A percentile compares a stretch with the other conserved stretches of the same genome.
phyloP scores from a whole-genome alignment of 345 rosid genomes.

The Lepidium aucheri region DNA sequence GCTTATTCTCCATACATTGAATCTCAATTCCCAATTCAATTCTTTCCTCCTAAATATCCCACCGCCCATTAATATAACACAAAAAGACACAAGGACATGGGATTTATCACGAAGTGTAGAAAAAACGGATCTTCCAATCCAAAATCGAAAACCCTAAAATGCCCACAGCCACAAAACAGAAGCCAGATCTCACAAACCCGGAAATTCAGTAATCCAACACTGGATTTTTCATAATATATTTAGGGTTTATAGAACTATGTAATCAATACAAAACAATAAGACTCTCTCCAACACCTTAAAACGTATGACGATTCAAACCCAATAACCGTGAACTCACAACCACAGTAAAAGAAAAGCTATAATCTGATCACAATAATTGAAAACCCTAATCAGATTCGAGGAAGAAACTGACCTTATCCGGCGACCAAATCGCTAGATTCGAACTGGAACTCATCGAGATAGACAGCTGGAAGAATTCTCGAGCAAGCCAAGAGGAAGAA shows the following conservation, averaged over 20 bases:
- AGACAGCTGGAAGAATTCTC: neutral
- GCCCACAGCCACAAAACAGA: conserved; percentile 10
- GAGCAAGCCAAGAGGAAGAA: conserved; percentile 1
- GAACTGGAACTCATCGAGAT: conserved; percentile 37
- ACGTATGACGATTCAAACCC: neutral
- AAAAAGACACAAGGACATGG: neutral
- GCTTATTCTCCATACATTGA: conserved; percentile 80
- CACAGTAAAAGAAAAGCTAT: conserved; percentile 4
- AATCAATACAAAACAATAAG: neutral
- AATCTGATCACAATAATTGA: conserved; percentile 14
- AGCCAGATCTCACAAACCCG: conserved; percentile 42
- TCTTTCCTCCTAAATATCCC: conserved; percentile 41
- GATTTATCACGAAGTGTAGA: neutral
- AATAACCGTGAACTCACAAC: conserved; percentile 5
- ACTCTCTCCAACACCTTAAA: neutral
- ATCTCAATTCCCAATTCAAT: conserved; percentile 45
- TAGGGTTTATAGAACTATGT: conserved; percentile 16
- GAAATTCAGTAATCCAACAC: conserved; percentile 24
- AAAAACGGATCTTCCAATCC: neutral
- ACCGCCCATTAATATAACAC: neutral
- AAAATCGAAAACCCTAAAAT: conserved; percentile 3
- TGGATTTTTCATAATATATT: conserved; percentile 2
- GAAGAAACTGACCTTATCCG: conserved; percentile 34
- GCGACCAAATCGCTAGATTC: conserved; percentile 47
- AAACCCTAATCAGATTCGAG: conserved; percentile 5